Percentiles rank a stretch among this genome's conserved stretches.
These are phyloP conservation scores for Cucurbita moschata DNA, from an alignment of 306 rosid genomes.

Conservation along the genomic window DNA sequence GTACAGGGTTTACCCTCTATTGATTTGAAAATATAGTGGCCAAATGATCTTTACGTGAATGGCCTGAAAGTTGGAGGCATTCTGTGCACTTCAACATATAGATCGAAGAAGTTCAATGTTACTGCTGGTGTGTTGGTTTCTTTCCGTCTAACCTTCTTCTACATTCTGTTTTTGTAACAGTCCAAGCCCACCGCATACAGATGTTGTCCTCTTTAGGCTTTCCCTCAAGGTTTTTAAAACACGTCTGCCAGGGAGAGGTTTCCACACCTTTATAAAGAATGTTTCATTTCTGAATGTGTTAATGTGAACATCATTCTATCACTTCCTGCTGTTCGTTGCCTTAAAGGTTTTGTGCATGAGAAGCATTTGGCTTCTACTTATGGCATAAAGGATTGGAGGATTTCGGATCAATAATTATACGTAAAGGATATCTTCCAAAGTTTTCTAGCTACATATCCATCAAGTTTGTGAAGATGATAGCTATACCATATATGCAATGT, in stretches of 20 bases:
- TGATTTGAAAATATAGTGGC: slow-evolving; percentile 92
- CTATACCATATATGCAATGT: neutral
- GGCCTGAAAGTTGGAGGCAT: slow-evolving; percentile 88
- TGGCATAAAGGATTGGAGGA: neutral
- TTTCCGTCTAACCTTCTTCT: too few relatives aligned
- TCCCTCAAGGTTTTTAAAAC: too few relatives aligned
- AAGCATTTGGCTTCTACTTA: neutral
- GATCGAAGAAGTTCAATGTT: slow-evolving; percentile 57
- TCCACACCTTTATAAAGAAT: too few relatives aligned
- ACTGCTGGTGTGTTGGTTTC: neutral
- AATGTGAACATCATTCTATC: neutral
- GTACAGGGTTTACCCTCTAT: slow-evolving; percentile 60
- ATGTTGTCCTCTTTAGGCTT: too few relatives aligned
- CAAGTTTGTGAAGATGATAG: neutral
- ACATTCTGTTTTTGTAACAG: too few relatives aligned
- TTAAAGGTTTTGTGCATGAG: neutral
- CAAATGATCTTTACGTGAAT: slow-evolving; percentile 78
- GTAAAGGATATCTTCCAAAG: neutral
- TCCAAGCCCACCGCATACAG: too few relatives aligned
- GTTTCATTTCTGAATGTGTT: neutral
- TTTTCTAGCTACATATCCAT: neutral
- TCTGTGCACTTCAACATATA: slow-evolving; percentile 72
- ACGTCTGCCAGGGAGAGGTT: too few relatives aligned
- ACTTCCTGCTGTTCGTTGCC: neutral
- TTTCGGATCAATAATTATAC: neutral